A percentile compares a stretch with the other conserved stretches of the same genome.
Conservation (phyloP, 2,329 filamentous ascomycete species). For the Epichloe gansuensis region DNA sequence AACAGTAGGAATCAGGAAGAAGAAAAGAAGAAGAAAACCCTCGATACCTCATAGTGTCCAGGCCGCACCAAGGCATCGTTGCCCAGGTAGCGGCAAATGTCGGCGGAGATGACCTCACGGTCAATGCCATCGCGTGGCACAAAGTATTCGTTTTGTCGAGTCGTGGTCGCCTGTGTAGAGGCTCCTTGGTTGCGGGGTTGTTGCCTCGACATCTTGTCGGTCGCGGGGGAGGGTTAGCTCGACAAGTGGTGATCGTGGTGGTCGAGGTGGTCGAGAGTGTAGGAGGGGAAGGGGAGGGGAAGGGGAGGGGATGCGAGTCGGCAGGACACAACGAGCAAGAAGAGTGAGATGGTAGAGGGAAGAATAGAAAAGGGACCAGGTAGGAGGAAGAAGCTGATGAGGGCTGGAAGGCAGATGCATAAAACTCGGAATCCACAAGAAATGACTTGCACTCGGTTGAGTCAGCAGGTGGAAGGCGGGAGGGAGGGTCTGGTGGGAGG, state of each 20-base stretch:
- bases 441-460: neutral
- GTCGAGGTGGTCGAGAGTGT: conserved; percentile 4
- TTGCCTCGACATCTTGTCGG: conserved; percentile 24
- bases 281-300: conserved; percentile 4
- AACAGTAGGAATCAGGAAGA: neutral
- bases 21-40: neutral
- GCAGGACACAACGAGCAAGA: conserved; percentile 6
- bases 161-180: conserved; percentile 24
- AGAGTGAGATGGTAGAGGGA: conserved; percentile 11
- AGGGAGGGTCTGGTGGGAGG: neutral
- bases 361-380: neutral
- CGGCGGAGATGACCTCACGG: conserved; percentile 71
- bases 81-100: conserved; percentile 74
- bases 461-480: neutral
- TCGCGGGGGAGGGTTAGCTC: conserved; percentile 6
- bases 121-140: conserved; percentile 71
- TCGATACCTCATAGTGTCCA: conserved; percentile 56
- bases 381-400: conserved; percentile 11
- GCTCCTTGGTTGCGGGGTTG: conserved; percentile 25
- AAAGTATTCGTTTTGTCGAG: conserved; percentile 66
- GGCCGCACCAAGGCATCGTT: conserved; percentile 72
- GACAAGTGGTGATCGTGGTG: conserved; percentile 3
- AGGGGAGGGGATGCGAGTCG: conserved; percentile 8
- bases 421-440: neutral
- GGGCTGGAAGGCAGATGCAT: conserved; percentile 12